phyloP scores from a whole-genome alignment of 2,329 filamentous ascomycete genomes.

The Aspergillus flavus region DNA sequence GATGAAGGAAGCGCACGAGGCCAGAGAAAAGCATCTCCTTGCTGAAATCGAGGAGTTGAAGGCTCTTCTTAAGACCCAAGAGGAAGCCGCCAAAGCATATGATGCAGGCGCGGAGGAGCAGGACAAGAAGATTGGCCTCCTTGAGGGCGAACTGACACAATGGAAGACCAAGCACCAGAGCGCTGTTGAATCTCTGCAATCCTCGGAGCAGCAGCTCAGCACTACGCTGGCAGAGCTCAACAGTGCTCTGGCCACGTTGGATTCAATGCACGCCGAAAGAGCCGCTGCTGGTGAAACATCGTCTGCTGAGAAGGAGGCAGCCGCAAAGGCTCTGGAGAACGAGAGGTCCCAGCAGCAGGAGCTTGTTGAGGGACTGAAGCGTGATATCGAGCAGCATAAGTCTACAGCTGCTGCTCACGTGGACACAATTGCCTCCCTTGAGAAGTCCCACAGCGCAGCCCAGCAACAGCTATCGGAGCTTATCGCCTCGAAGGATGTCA shows the following conservation, averaged over 20 bases:
- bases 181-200: constrained; percentile 70
- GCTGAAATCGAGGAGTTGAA: constrained; percentile 72
- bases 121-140: constrained; percentile 61
- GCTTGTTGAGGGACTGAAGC: constrained; percentile 64
- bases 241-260: constrained; percentile 59
- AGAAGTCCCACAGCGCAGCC: constrained; percentile 69
- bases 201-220: constrained; percentile 72
- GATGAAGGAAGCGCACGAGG: constrained; percentile 72
- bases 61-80: constrained; percentile 50
- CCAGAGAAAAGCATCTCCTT: constrained; percentile 73
- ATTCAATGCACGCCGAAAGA: constrained; percentile 49
- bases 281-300: constrained; percentile 32
- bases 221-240: constrained; percentile 75
- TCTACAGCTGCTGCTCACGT: constrained; percentile 69
- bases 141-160: constrained; percentile 70
- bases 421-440: constrained; percentile 71
- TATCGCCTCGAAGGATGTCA: constrained; percentile 60
- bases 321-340: constrained; percentile 51
- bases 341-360: constrained; percentile 62
- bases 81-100: constrained; percentile 37
- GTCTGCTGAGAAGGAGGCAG: constrained; percentile 36
- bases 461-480: constrained; percentile 70
- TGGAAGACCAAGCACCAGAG: constrained; percentile 78
- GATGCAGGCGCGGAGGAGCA: constrained; percentile 46
- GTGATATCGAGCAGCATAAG: constrained; percentile 81